Base-by-base conservation (phyloP, 495 filamentous ascomycete genomes). In the Penicillium dipodomyicola region DNA sequence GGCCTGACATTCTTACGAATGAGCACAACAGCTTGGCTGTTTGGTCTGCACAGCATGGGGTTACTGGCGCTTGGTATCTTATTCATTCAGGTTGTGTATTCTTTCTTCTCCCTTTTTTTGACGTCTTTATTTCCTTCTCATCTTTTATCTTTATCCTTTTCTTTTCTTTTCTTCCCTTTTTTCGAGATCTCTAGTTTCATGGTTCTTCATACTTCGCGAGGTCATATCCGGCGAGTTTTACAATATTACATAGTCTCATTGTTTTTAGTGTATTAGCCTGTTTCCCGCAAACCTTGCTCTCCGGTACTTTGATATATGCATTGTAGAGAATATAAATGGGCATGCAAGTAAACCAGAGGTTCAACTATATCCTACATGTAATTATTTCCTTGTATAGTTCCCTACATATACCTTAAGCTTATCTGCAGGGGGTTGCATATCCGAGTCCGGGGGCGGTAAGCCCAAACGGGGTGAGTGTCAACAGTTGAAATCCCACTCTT, bases 21-120 rank as follows among this genome's bases (percentile, higher is more conserved):
- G 27, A 56, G 12, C 42, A 57, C 58, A 61, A 54, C 40, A 49
- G 52, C 54, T 32, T 51, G 57, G 47, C 63, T 51, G 52, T 60
- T 69, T 70, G 65, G 72, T 69, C 72, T 75, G 74, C 72, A 77
- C 71, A 77, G 74, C 74, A 67, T 67, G 72, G 74, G 71, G 74
- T 75, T 74, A 41, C 20, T 66, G 74, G 74, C 74, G 74, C 68
- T 70, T 70, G 71, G 59, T 65, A 53, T 57, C 60, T 49, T 48
- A 51, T 57, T 60, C 65, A 51, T 50, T 23, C 56, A 52, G 29
- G 15, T 52, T 58, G 32, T 41, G 48, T 45, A 51, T 57, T 56
- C 20, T 42, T 23, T 33, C 10, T 10, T 5, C 10, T 12, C 30
- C 8, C 14, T 39, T 50, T 54, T 62, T 53, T 49, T 54, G 20